phyloP scores from a whole-genome alignment of 2,329 filamentous ascomycete species.

The Penicillium crustosum region DNA sequence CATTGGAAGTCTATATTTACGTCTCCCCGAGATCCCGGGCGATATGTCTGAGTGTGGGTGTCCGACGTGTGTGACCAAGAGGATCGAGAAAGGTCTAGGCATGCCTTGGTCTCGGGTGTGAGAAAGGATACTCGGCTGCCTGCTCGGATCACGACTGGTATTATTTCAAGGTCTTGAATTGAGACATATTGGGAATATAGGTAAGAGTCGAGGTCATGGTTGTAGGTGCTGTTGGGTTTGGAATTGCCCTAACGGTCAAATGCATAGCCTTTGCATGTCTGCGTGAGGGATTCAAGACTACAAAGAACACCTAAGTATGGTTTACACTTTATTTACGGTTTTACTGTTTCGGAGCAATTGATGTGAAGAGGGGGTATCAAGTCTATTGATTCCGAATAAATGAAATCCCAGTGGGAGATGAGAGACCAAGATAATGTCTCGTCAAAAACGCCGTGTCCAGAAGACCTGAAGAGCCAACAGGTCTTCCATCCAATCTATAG shows the following conservation, averaged over 20 bases:
- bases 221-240: not conserved
- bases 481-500: slow-evolving; percentile 13
- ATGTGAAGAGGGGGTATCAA: slow-evolving; percentile 28
- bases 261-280: not conserved
- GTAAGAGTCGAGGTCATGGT: not conserved
- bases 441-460: slow-evolving; percentile 19
- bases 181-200: not conserved
- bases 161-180: not conserved
- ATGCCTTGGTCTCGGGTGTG: not conserved
- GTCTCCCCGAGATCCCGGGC: not conserved
- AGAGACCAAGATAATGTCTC: slow-evolving; percentile 22
- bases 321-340: not conserved
- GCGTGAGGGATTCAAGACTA: not conserved
- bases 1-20: not conserved
- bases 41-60: not conserved
- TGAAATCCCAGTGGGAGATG: slow-evolving; percentile 1
- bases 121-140: not conserved
- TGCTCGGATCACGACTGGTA: not conserved
- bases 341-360: not conserved
- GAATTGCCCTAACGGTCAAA: not conserved
- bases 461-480: not conserved
- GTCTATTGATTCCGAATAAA: slow-evolving; percentile 23
- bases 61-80: slow-evolving; percentile 2
- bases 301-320: not conserved
- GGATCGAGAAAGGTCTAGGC: not conserved